These are phyloP conservation scores for Globisporangium acanthophoron DNA, from an alignment of 352 stramenopile species.

Conservation along the genomic window DNA sequence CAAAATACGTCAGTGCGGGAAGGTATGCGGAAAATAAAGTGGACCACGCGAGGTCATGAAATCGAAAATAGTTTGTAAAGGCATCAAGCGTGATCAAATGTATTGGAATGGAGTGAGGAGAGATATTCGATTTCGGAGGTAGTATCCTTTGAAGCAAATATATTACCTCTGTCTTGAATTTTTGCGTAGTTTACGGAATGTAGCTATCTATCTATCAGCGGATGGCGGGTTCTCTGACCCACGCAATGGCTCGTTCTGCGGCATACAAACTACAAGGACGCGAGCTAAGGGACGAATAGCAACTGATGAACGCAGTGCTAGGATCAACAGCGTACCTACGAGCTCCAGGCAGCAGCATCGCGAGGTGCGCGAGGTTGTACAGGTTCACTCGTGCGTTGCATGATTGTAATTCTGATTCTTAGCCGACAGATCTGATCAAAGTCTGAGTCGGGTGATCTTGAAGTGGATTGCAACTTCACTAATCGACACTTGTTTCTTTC, in stretches of 20 bases:
- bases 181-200: not conserved
- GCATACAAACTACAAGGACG: too few species aligned
- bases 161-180: not conserved
- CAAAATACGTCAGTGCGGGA: not conserved
- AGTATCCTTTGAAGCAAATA: not conserved
- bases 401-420: not conserved
- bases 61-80: too few species aligned
- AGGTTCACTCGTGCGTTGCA: not conserved
- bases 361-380: too few species aligned
- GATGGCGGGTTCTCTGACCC: too few species aligned
- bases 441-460: not conserved
- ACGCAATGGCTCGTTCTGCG: too few species aligned
- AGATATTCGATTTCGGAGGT: not conserved
- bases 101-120: not conserved
- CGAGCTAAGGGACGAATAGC: too few species aligned
- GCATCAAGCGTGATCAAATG: not conserved
- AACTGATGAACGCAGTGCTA: too few species aligned
- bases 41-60: not conserved
- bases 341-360: not conserved
- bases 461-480: not conserved
- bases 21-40: not conserved
- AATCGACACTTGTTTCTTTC: not conserved
- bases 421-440: not conserved
- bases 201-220: not conserved
- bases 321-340: too few species aligned